phyloP scores from a whole-genome alignment of 148 eudicot genomes.

The Chenopodium suecicum region DNA sequence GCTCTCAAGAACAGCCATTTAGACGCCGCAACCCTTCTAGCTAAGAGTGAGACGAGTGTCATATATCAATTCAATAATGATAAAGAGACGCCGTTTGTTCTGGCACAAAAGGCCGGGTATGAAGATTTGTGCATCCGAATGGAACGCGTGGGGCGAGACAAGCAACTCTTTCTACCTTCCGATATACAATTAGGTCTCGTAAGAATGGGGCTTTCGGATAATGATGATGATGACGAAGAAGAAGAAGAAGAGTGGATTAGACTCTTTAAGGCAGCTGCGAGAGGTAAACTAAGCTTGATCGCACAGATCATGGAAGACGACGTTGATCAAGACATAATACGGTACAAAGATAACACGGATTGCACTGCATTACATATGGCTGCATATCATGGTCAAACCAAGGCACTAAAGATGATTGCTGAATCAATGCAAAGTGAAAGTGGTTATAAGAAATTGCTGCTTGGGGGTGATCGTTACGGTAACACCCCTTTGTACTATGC shows the following conservation, averaged over 20 bases:
- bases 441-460: not conserved
- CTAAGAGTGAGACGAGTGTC: not conserved
- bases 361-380: not conserved
- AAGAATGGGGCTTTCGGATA: not conserved
- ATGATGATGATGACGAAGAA: not conserved
- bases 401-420: not conserved
- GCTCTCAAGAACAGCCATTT: slow-evolving; percentile 4
- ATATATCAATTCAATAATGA: not conserved
- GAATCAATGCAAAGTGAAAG: not conserved
- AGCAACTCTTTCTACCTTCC: not conserved
- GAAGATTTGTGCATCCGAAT: not conserved
- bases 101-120: not conserved
- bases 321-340: not conserved
- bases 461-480: not conserved
- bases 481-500: slow-evolving; percentile 3
- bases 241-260: not conserved
- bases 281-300: not conserved
- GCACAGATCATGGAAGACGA: not conserved
- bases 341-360: not conserved
- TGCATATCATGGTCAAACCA: not conserved
- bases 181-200: not conserved
- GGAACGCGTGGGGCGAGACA: too few relatives aligned
- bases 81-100: not conserved
- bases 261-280: not conserved
- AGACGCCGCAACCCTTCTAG: not conserved